These are phyloP conservation scores for Trichosporon ovoides DNA, from an alignment of 1,284 basidiomycete species.

Conservation along the genomic window DNA sequence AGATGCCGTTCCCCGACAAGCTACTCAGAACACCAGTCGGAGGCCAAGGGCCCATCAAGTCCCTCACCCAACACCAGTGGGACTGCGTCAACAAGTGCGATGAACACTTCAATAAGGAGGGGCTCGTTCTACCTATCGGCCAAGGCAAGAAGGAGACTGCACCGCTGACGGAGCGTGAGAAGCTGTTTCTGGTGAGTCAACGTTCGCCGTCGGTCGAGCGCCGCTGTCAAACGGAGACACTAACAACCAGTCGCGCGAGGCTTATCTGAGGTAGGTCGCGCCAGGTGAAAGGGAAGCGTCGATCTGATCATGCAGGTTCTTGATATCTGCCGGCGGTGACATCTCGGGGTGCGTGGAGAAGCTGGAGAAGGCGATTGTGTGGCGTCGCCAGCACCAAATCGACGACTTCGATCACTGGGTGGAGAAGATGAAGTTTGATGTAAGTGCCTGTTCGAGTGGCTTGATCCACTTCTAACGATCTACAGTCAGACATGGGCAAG, in stretches of 20 bases:
- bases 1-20: neutral
- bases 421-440: conserved; percentile 2
- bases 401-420: neutral
- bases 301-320: neutral
- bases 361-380: conserved; percentile 1
- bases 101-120: conserved; percentile 24
- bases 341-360: neutral
- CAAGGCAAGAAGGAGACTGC: conserved; percentile 17
- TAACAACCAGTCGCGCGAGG: conserved; percentile 1
- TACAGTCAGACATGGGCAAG: conserved; percentile 5
- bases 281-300: neutral
- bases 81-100: neutral
- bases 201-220: neutral
- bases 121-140: conserved; percentile 22
- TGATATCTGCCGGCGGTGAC: neutral
- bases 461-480: neutral
- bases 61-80: conserved; percentile 1
- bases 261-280: neutral
- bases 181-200: conserved; percentile 40
- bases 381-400: conserved; percentile 1
- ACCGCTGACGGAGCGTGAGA: conserved; percentile 32
- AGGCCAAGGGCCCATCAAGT: neutral
- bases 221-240: too few species aligned
- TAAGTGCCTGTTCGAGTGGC: neutral
- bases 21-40: neutral